A percentile compares a stretch with the other conserved stretches of the same genome.
Conservation (phyloP, 331 rosid species). For the Prunus yedoensis region DNA sequence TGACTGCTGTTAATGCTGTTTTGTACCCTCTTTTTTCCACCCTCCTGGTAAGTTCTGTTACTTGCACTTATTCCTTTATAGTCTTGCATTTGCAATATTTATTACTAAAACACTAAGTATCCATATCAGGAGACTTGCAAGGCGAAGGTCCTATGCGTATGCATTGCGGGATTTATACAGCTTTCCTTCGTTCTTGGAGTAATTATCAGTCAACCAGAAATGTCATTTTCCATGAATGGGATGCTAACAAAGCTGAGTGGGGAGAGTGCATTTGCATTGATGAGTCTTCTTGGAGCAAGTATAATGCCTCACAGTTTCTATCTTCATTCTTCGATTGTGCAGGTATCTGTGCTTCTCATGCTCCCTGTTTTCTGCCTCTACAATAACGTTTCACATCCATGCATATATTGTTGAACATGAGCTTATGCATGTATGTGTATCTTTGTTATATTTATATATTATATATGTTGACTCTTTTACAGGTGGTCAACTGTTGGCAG, state of each 20-base stretch:
- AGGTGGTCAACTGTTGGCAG: not conserved
- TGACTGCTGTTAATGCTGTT: slow-evolving; percentile 66
- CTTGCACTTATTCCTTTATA: slow-evolving; percentile 11
- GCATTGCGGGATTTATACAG: slow-evolving; percentile 60
- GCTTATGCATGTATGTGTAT: not conserved
- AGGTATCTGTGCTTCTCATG: slow-evolving; percentile 50
- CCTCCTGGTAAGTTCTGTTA: slow-evolving; percentile 61
- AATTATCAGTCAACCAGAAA: slow-evolving; percentile 60
- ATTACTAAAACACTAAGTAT: slow-evolving; percentile 17
- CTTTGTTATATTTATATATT: too few relatives aligned
- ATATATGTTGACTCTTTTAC: not conserved
- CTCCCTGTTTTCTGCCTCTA: slow-evolving; percentile 14
- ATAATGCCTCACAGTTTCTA: slow-evolving; percentile 90
- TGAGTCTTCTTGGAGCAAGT: slow-evolving; percentile 96
- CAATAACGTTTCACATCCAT: not conserved
- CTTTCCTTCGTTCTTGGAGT: slow-evolving; percentile 64
- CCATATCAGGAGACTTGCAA: slow-evolving; percentile 58
- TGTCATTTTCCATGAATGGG: slow-evolving; percentile 67
- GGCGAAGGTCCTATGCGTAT: slow-evolving; percentile 55
- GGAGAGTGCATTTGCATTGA: slow-evolving; percentile 79
- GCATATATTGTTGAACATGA: not conserved
- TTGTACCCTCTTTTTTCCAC: slow-evolving; percentile 61
- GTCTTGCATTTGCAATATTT: slow-evolving; percentile 5
- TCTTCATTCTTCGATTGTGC: slow-evolving; percentile 89
- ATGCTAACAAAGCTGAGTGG: slow-evolving; percentile 62